Evolutionary conservation across 2,329 filamentous ascomycete genomes (phyloP).

Genomic region (Colletotrichum sp.): DNA sequence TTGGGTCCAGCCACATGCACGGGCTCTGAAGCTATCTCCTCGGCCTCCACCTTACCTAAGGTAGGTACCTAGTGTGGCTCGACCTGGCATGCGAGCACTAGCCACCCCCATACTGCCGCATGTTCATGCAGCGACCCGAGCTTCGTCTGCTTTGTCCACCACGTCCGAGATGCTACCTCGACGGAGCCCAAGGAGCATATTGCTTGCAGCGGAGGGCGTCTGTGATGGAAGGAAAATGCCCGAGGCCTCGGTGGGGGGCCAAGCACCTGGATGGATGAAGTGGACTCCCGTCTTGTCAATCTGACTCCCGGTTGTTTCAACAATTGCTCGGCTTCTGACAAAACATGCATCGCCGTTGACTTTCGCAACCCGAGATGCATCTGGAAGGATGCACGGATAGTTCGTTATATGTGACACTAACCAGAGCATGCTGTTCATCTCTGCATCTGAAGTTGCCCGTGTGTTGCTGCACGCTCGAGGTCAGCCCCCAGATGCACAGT

Average conservation of each 20-base stretch:
- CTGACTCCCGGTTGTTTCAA: neutral
- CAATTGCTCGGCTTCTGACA: neutral
- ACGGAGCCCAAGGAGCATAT: neutral
- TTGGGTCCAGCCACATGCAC: slow-evolving; percentile 6
- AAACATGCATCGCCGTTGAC: neutral
- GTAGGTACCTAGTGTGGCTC: neutral
- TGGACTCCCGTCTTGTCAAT: neutral
- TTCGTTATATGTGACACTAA: neutral
- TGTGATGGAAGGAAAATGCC: neutral
- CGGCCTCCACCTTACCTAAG: neutral
- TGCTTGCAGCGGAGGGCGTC: neutral
- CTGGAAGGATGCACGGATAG: neutral
- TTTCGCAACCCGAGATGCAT: neutral
- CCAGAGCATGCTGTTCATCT: neutral
- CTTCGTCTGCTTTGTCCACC: neutral
- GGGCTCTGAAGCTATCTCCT: neutral
- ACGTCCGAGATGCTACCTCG: neutral
- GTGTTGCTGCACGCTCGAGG: neutral
- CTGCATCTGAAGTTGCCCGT: neutral
- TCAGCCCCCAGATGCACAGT: neutral
- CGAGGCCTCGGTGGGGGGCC: neutral
- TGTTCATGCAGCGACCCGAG: slow-evolving; percentile 2
- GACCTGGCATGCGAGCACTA: neutral
- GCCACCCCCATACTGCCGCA: slow-evolving; percentile 16
- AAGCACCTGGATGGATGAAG: neutral